Conservation (phyloP, 1,139 yeast genomes). For the Blastobotrys persicus region DNA sequence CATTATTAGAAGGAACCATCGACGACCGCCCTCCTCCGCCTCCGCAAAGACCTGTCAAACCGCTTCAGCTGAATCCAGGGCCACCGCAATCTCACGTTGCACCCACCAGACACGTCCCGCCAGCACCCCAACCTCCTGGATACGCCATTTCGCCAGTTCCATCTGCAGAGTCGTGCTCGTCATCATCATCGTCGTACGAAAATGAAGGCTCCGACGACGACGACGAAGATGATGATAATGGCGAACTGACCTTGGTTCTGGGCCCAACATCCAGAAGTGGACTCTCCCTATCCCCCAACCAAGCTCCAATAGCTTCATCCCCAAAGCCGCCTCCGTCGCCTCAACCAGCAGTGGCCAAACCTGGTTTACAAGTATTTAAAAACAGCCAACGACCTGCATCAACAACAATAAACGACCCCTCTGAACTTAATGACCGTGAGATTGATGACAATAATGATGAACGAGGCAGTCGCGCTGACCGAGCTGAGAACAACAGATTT, state of each 20-base stretch:
- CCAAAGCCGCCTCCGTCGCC: background rate
- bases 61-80: background rate
- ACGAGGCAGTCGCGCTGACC: background rate
- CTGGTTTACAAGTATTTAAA: background rate
- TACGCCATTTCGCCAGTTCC: constrained; percentile 2
- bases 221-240: constrained; percentile 44
- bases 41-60: background rate
- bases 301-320: background rate
- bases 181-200: constrained; percentile 8
- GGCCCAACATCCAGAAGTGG: constrained; percentile 30
- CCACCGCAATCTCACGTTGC: constrained; percentile 3
- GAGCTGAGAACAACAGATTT: background rate
- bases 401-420: background rate
- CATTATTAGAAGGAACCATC: constrained; percentile 23
- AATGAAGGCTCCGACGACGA: constrained; percentile 28
- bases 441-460: constrained; percentile 1
- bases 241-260: constrained; percentile 54
- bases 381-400: constrained; percentile 6
- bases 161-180: constrained; percentile 6
- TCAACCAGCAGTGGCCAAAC: background rate
- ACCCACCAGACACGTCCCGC: constrained; percentile 5
- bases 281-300: background rate
- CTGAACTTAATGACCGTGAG: background rate
- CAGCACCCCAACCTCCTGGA: constrained; percentile 1
- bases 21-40: constrained; percentile 6